Base-by-base conservation (phyloP, 2,329 filamentous ascomycete species). In the Colletotrichum sp. region DNA sequence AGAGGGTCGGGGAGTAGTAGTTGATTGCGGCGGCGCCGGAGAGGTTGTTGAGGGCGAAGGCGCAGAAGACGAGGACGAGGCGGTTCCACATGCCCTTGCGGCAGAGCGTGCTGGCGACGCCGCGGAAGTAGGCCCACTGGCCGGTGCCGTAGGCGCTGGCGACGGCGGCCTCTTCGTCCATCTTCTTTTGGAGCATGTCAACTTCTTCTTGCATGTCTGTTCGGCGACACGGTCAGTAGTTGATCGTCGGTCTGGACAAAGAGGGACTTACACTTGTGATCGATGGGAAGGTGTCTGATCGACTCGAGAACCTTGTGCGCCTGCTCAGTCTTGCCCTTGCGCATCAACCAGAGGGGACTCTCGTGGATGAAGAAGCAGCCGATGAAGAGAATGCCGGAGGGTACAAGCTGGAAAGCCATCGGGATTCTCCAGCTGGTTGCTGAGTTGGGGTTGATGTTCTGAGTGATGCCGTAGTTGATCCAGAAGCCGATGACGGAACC, bases 401-500 rank as follows among this genome's bases (percentile, higher is more conserved):
- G 88, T 4, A 88, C 80, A 9, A 86, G 80, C 76, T 88, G 86
- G 21, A 90, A 84, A 0, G 85, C 88, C 80, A 89, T 87, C 8
- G 88, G 88, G 48, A 90, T 85, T 5, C 87, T 83, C 88, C 88
- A 90, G 60, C 84, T 82, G 8, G 84, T 82, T 1, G 81, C 70
- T 9, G 79, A 81, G 4, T 64, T 76, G 38, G 78, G 77, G 68
- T 83, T 78, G 80, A 87, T 84, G 78, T 85, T 83, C 74, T 84
- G 80, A 67, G 84, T 84, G 78, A 87, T 85, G 70, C 85, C 86
- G 43, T 85, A 87, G 79, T 87, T 87, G 79, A 87, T 86, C 85
- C 86, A 87, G 80, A 91, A 92, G 18, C 90, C 90, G 10, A 91
- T 82, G 7, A 87, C 76, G 1, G 83, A 82, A 3, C 90, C 90